Evolutionary conservation across 2,329 filamentous ascomycete genomes (phyloP).

Genomic region (Chaetomium olivaceum): DNA sequence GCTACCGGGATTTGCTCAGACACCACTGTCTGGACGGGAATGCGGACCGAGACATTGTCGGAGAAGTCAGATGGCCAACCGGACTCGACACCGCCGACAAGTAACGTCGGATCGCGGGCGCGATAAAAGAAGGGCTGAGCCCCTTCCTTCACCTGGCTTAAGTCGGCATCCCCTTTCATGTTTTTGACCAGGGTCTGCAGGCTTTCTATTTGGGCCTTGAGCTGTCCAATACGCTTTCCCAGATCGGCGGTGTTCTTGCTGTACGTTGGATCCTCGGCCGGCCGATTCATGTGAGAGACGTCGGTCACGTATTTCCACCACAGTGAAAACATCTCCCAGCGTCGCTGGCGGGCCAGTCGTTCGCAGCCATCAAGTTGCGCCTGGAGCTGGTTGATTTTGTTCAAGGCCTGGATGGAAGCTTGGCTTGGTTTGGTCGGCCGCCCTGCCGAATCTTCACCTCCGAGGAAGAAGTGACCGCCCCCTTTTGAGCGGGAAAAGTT

Average conservation of each 20-base stretch:
- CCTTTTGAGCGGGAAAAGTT: background rate
- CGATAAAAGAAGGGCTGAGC: background rate
- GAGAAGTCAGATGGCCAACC: conserved; percentile 30
- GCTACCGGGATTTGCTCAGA: background rate
- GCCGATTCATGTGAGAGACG: conserved; percentile 16
- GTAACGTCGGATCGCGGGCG: background rate
- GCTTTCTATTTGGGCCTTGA: too few relatives aligned
- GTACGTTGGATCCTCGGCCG: background rate
- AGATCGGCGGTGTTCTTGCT: background rate
- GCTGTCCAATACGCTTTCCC: background rate
- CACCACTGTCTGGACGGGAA: background rate
- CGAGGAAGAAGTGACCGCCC: background rate
- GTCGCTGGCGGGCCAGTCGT: conserved; percentile 25
- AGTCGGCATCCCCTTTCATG: background rate
- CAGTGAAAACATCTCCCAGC: conserved; percentile 45
- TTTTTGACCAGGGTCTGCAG: background rate
- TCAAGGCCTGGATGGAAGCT: conserved; percentile 35
- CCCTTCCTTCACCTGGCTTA: background rate
- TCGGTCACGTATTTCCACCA: conserved; percentile 42
- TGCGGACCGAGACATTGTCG: background rate
- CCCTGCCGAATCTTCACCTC: background rate
- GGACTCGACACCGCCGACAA: background rate
- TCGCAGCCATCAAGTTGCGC: conserved; percentile 29
- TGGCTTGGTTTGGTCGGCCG: background rate
- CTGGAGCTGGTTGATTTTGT: conserved; percentile 28